Conservation (phyloP, 768 basidiomycete species). For the Podaxis sp. region DNA sequence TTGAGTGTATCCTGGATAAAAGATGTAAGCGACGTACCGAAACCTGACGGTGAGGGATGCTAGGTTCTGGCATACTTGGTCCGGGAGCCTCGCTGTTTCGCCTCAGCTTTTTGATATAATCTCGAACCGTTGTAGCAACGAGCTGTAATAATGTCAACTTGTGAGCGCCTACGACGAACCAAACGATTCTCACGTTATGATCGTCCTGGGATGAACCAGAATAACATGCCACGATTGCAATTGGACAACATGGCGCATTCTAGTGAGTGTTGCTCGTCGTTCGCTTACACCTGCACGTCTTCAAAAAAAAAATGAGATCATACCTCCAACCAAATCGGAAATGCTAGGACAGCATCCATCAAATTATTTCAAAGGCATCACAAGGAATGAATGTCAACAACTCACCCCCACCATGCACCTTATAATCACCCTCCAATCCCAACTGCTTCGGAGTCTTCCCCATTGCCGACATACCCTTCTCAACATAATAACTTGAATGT, state of each 20-base stretch:
- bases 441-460: slow-evolving; percentile 74
- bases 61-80: slow-evolving; percentile 34
- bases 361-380: slow-evolving; percentile 3
- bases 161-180: not conserved
- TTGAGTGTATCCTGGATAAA: not conserved
- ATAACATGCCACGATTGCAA: slow-evolving; percentile 75
- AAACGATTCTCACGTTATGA: slow-evolving; percentile 54
- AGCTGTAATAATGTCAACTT: slow-evolving; percentile 40
- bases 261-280: slow-evolving; percentile 25
- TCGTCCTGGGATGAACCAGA: slow-evolving; percentile 83
- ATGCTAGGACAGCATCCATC: slow-evolving; percentile 46
- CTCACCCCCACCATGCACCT: slow-evolving; percentile 78
- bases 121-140: slow-evolving; percentile 62
- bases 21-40: slow-evolving; percentile 20
- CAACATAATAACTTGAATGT: slow-evolving; percentile 84
- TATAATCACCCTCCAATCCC: slow-evolving; percentile 64
- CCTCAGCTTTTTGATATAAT: slow-evolving; percentile 65
- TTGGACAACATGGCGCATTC: slow-evolving; percentile 84
- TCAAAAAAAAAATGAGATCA: slow-evolving; percentile 14
- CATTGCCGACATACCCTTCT: slow-evolving; percentile 84
- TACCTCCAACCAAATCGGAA: slow-evolving; percentile 85
- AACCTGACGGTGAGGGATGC: slow-evolving; percentile 27
- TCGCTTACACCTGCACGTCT: not conserved
- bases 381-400: slow-evolving; percentile 14
- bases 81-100: slow-evolving; percentile 34